phyloP scores from a whole-genome alignment of 306 rosid species.

The Prinsepia uniflora region DNA sequence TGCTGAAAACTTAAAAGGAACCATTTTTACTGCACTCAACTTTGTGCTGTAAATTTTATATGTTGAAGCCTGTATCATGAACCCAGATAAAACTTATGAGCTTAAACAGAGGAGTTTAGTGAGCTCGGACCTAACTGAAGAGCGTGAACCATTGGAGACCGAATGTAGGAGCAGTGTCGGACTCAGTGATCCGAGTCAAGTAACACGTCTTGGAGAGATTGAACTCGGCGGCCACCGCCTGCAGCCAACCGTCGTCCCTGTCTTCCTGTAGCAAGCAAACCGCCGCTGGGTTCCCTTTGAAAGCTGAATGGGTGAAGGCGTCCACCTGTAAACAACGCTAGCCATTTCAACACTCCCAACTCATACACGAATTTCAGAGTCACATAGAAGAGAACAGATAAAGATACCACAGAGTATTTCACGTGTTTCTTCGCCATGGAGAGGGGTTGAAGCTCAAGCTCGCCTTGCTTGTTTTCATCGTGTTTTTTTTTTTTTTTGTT shows the following conservation, averaged over 20 bases:
- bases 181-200: constrained; percentile 32
- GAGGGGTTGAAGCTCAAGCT: neutral
- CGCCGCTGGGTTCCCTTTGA: constrained; percentile 78
- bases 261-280: constrained; percentile 60
- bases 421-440: constrained; percentile 31
- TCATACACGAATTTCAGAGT: neutral
- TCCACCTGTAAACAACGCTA: constrained; percentile 38
- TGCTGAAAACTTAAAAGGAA: neutral
- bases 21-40: neutral
- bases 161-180: constrained; percentile 41
- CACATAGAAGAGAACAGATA: neutral
- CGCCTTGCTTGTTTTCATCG: too few relatives aligned
- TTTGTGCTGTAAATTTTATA: neutral
- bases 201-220: constrained; percentile 48
- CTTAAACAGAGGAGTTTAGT: too few relatives aligned
- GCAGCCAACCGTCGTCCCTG: constrained; percentile 55
- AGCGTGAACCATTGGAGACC: constrained; percentile 84
- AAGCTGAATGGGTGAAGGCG: constrained; percentile 60
- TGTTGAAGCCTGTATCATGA: too few relatives aligned
- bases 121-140: constrained; percentile 41
- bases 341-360: constrained; percentile 2
- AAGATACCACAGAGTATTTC: constrained; percentile 53
- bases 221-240: constrained; percentile 58
- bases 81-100: neutral
- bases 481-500: too few relatives aligned